A percentile compares a stretch with the other conserved stretches of the same genome.
Evolutionary conservation across 108 stramenopile genomes (phyloP).

Genomic region (Skeletonema costatum): DNA sequence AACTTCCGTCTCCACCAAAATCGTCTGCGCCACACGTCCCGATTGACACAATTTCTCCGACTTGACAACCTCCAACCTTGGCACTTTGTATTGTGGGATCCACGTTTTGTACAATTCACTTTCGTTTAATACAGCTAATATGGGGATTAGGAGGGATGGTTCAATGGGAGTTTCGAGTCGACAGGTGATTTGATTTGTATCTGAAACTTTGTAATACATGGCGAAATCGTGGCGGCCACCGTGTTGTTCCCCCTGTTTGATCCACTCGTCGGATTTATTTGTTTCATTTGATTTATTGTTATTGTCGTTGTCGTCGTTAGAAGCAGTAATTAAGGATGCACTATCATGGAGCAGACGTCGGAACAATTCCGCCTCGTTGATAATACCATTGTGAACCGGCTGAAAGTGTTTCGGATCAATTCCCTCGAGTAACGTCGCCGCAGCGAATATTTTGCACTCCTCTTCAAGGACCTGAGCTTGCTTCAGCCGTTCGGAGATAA

Average conservation of each 20-base stretch:
- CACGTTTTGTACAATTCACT: constrained; percentile 67
- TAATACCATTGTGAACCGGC: constrained; percentile 38
- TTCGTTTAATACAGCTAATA: constrained; percentile 77
- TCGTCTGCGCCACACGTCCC: constrained; percentile 61
- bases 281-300: too few species aligned
- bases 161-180: constrained; percentile 72
- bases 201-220: constrained; percentile 73
- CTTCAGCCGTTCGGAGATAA: constrained; percentile 7
- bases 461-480: constrained; percentile 21
- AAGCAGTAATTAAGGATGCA: constrained; percentile 10
- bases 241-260: constrained; percentile 63
- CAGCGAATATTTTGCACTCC: constrained; percentile 28
- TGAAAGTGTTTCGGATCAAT: constrained; percentile 9
- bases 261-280: constrained; percentile 44
- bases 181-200: constrained; percentile 44
- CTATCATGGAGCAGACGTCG: constrained; percentile 39
- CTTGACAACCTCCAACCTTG: constrained; percentile 51
- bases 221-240: constrained; percentile 52
- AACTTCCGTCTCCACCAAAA: constrained; percentile 49
- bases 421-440: constrained; percentile 16
- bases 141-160: constrained; percentile 55
- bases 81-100: constrained; percentile 61
- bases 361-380: constrained; percentile 42
- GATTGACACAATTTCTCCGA: constrained; percentile 58
- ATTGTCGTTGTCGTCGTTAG: neutral